Conservation (phyloP, 192 early-diverging fungal species). For the Umbelopsis isabellina region DNA sequence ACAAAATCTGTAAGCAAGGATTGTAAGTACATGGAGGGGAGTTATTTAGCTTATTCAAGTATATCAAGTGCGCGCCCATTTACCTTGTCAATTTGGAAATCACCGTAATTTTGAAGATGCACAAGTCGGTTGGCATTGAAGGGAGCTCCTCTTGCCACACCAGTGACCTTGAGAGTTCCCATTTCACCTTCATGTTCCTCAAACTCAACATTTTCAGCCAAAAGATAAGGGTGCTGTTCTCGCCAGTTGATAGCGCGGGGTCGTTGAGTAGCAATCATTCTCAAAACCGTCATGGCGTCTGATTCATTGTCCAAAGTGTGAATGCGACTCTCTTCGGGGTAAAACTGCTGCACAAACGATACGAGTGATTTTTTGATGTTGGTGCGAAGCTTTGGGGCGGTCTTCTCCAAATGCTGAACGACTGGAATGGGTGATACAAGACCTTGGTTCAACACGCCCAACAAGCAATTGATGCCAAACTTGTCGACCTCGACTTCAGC, state of each 20-base stretch:
- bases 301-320: slow-evolving; percentile 59
- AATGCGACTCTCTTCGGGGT: slow-evolving; percentile 80
- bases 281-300: slow-evolving; percentile 70
- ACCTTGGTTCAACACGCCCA: slow-evolving; percentile 87
- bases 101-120: slow-evolving; percentile 91
- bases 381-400: slow-evolving; percentile 64
- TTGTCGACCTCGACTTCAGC: slow-evolving; percentile 90
- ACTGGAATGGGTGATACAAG: slow-evolving; percentile 74
- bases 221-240: slow-evolving; percentile 84
- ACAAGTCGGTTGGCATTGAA: slow-evolving; percentile 91
- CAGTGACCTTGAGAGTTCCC: slow-evolving; percentile 80
- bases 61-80: not conserved
- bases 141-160: slow-evolving; percentile 81
- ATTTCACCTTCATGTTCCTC: slow-evolving; percentile 50
- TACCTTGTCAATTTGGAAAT: slow-evolving; percentile 87
- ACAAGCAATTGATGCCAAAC: slow-evolving; percentile 86
- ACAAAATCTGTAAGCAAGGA: slow-evolving; percentile 19
- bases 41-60: too few relatives aligned
- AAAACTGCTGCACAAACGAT: slow-evolving; percentile 85
- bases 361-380: slow-evolving; percentile 86
- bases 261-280: slow-evolving; percentile 76
- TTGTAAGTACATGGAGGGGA: not conserved
- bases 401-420: slow-evolving; percentile 71
- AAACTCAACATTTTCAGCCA: slow-evolving; percentile 80
- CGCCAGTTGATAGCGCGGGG: slow-evolving; percentile 86